Evolutionary conservation across 1,284 basidiomycete species (phyloP).

Genomic region (Psilocybe mexicana): DNA sequence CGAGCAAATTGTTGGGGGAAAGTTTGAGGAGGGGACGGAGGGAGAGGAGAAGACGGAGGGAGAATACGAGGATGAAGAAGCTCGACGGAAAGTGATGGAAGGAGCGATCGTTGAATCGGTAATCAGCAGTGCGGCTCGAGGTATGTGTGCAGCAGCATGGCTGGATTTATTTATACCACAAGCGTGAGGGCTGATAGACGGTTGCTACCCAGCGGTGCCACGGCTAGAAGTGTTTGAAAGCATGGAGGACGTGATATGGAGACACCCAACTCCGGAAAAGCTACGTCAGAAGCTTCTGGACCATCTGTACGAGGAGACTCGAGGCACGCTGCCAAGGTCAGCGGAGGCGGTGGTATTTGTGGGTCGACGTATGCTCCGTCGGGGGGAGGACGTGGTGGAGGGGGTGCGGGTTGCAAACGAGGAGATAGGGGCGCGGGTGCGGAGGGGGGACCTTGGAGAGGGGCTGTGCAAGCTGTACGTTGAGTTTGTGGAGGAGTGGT

Average conservation of each 20-base stretch:
- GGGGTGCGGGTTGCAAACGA: constrained; percentile 60
- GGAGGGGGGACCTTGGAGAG: constrained; percentile 25
- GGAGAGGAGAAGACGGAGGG: constrained; percentile 18
- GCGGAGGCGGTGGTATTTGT: constrained; percentile 53
- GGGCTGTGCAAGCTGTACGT: constrained; percentile 51
- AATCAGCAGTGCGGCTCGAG: constrained; percentile 64
- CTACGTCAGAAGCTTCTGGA: constrained; percentile 53
- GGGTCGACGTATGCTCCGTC: constrained; percentile 46
- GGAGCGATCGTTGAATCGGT: constrained; percentile 74
- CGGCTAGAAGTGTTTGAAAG: constrained; percentile 58
- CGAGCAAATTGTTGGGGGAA: constrained; percentile 25
- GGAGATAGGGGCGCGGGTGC: constrained; percentile 39
- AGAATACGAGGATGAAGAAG: constrained; percentile 36
- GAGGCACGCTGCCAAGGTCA: constrained; percentile 45
- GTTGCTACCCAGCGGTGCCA: constrained; percentile 49
- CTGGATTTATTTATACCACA: neutral
- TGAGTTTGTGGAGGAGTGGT: constrained; percentile 60
- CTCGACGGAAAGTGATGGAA: constrained; percentile 62
- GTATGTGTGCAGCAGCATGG: constrained; percentile 43
- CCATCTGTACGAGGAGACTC: constrained; percentile 53
- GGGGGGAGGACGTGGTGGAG: constrained; percentile 53
- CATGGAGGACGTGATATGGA: constrained; percentile 52
- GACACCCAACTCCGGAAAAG: constrained; percentile 51
- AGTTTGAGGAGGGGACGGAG: constrained; percentile 21
- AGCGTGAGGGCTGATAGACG: constrained; percentile 13